These are phyloP conservation scores for Naumovozyma castellii DNA, from an alignment of 805 yeast genomes.

Conservation along the genomic window DNA sequence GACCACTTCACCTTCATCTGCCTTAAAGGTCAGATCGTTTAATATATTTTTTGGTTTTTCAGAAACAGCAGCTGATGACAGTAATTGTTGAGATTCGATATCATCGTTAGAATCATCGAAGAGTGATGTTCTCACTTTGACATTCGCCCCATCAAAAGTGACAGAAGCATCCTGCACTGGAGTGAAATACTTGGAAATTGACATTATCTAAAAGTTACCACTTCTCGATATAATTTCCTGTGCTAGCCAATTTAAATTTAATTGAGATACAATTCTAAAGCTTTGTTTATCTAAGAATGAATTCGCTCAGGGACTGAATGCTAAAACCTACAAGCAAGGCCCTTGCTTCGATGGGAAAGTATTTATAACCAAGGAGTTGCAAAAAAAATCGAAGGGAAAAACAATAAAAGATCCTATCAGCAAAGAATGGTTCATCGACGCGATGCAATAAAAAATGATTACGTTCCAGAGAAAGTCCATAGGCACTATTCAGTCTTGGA, in stretches of 20 bases:
- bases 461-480: too few species aligned
- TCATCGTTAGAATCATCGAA: background rate
- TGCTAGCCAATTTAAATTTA: background rate
- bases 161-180: slow-evolving; percentile 20
- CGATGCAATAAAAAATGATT: too few species aligned
- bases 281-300: too few species aligned
- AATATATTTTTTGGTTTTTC: slow-evolving; percentile 1
- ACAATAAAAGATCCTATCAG: background rate
- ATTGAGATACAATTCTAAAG: too few species aligned
- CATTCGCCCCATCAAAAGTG: slow-evolving; percentile 17
- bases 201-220: slow-evolving; percentile 7
- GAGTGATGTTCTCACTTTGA: slow-evolving; percentile 6
- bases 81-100: background rate
- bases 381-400: background rate
- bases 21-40: slow-evolving; percentile 17
- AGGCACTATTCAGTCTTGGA: too few species aligned
- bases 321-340: too few species aligned
- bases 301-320: too few species aligned
- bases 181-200: slow-evolving; percentile 19
- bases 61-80: slow-evolving; percentile 2
- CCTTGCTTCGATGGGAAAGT: background rate
- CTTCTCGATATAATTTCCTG: background rate
- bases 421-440: too few species aligned
- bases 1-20: slow-evolving; percentile 22
- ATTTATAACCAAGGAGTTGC: too few species aligned